Evolutionary conservation across 345 rosid species (phyloP), one percentile per base, ranked within the genome.

Genomic region (Iberis pinnata): DNA sequence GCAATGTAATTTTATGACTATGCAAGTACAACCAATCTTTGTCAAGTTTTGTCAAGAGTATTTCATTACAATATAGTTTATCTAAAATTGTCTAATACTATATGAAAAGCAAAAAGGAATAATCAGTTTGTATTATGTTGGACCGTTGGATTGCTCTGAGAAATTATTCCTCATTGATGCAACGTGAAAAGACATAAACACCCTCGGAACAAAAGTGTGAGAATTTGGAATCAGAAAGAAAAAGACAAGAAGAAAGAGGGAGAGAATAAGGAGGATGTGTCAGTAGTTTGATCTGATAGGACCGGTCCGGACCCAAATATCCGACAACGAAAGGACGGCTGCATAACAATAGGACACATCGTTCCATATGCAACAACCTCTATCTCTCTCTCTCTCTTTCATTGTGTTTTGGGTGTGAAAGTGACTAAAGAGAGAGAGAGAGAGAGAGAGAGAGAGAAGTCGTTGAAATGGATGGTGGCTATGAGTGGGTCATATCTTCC

Each of bases 261-360:
- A 49, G 73, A 48, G 65, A 52, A 56, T 40, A 48, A 56, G 43
- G 38, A 45, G 36, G 33, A n/a, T 43, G 49, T 60, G 60, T 54
- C 54, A 50, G 63, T 36, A 22, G 65, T 60, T 16, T 60, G 71
- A 67, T 67, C 54, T 67, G 58, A 51, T n/a, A 59, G 43, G 61
- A 67, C 60, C 49, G 43, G 65, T 40, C 33, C 33, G 45, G 58
- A 58, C 64, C 64, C 15, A 54, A 46, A 46, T 60, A 12, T 38
- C 45, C 61, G 66, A 67, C 71, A 60, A 60, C 6, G 71, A 67
- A 59, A 59, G 65, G 65, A 59, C 71, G 39, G 71, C 65, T 53
- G 56, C 61, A 58, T 52, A 14, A 36, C 26, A 51, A 40, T n/a
- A n/a, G n/a, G n/a, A 67, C 65, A 67, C 65, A 59, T 52, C 54